Evolutionary conservation across 805 yeast genomes (phyloP), one percentile per base, ranked within the genome.

Genomic region (Yarrowia osloensis): DNA sequence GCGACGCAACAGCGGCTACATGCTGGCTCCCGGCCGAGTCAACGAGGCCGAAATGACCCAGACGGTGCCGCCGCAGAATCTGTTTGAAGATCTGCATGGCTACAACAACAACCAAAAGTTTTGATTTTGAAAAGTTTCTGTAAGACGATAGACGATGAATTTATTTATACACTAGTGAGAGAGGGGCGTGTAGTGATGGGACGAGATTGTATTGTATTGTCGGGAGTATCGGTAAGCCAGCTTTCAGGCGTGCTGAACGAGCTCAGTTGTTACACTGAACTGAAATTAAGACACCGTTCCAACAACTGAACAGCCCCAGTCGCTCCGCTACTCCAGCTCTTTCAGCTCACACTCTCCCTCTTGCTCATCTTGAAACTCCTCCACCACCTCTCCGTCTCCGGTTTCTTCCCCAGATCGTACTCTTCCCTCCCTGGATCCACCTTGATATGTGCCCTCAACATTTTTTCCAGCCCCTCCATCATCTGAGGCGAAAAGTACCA

Each of bases 31-130:
- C 54, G 83, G 84, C n/a, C 80, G 88, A 69, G 86, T 84, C 33
- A 84, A 85, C 55, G 89, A 85, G 68, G 81, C 82, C 26, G 87
- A 84, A 67, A 86, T 86, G 89, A 75, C 85, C 47, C 81, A 82
- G 67, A 83, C 85, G 9, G 86, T 86, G 42, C 90, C 90, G 1
- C 90, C 89, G 5, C 85, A 80, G 67, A 81, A 80, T 68, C 74
- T 87, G 47, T 75, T 83, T 73, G 79, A 78, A 68, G 83, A 71
- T 78, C 79, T 71, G 78, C 50, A 61, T 13, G 54, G 28, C 11
- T 55, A 61, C 42, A 17, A 44, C n/a, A 35, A n/a, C 26, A 19
- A 21, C 19, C 49, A 26, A 31, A 46, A 61, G 54, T 61, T 44
- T 61, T 61, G 22, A 39, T 11, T 6, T n/a, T n/a, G 47, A 19